Conservation (phyloP, 768 basidiomycete species). For the Flagelloscypha sp. region DNA sequence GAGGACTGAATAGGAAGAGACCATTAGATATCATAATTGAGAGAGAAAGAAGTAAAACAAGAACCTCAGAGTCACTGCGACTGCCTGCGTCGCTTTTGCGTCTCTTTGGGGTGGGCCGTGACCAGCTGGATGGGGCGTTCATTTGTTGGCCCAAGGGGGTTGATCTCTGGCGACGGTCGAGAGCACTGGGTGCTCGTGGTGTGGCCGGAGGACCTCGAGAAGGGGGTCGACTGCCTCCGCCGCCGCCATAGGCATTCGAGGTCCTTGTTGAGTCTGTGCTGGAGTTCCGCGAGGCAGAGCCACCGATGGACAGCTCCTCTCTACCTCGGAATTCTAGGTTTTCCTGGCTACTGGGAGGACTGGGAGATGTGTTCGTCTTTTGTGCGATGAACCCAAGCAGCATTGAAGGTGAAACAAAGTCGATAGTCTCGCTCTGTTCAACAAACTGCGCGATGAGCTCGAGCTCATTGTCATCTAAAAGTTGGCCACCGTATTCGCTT, state of each 20-base stretch:
- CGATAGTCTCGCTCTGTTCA: slow-evolving; percentile 47
- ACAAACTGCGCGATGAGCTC: slow-evolving; percentile 51
- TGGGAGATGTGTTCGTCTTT: slow-evolving; percentile 34
- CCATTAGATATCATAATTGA: slow-evolving; percentile 6
- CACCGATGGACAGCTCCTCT: slow-evolving; percentile 24
- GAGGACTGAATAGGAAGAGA: slow-evolving; percentile 24
- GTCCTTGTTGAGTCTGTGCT: slow-evolving; percentile 48
- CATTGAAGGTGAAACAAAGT: slow-evolving; percentile 54
- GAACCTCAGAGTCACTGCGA: slow-evolving; percentile 71
- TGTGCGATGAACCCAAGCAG: slow-evolving; percentile 46
- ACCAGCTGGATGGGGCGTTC: slow-evolving; percentile 73
- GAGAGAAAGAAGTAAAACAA: slow-evolving; percentile 13
- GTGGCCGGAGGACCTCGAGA: slow-evolving; percentile 45
- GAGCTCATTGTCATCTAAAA: slow-evolving; percentile 60
- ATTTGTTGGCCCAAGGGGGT: slow-evolving; percentile 49
- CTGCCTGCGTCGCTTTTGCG: slow-evolving; percentile 71
- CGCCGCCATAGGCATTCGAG: slow-evolving; percentile 24
- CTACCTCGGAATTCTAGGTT: slow-evolving; percentile 28
- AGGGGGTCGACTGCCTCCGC: slow-evolving; percentile 43
- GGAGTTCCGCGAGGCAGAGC: slow-evolving; percentile 45
- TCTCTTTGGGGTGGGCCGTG: slow-evolving; percentile 54
- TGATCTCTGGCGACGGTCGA: slow-evolving; percentile 56
- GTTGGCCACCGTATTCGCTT: slow-evolving; percentile 48
- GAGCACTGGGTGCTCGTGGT: slow-evolving; percentile 46
- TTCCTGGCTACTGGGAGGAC: slow-evolving; percentile 22